Percentiles rank a stretch among this genome's conserved stretches.
These are phyloP conservation scores for Zizania latifolia DNA, from an alignment of 176 grass and related monocot species.

Conservation along the genomic window DNA sequence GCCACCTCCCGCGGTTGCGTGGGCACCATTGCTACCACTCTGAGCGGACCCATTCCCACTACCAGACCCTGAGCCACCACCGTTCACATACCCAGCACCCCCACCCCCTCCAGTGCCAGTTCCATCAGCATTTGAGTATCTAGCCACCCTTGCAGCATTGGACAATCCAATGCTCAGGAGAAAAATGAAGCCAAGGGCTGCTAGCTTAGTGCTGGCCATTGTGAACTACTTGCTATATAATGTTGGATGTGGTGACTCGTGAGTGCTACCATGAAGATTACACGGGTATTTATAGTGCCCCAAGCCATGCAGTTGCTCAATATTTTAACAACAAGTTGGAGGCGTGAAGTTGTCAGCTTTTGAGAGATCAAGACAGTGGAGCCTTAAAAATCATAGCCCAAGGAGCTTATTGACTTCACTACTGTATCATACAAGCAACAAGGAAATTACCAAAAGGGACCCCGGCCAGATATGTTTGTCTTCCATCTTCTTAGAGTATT, in stretches of 20 bases:
- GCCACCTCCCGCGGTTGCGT: neutral
- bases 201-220: neutral
- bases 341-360: neutral
- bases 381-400: neutral
- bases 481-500: neutral
- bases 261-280: neutral
- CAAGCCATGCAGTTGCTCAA: neutral
- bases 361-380: neutral
- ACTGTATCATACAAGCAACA: neutral
- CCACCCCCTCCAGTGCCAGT: neutral
- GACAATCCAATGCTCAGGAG: slow-evolving; percentile 5
- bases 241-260: neutral
- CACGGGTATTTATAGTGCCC: neutral
- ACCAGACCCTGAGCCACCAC: neutral
- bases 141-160: slow-evolving; percentile 13
- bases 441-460: no score
- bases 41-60: neutral
- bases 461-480: neutral
- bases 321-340: neutral
- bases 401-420: neutral
- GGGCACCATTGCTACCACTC: neutral
- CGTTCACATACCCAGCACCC: neutral
- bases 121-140: neutral
- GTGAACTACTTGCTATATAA: neutral
- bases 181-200: neutral